Percentiles rank a stretch among this genome's conserved stretches.
These are phyloP conservation scores for Globisporangium paroecandrum DNA, from an alignment of 352 stramenopile species.

Conservation along the genomic window DNA sequence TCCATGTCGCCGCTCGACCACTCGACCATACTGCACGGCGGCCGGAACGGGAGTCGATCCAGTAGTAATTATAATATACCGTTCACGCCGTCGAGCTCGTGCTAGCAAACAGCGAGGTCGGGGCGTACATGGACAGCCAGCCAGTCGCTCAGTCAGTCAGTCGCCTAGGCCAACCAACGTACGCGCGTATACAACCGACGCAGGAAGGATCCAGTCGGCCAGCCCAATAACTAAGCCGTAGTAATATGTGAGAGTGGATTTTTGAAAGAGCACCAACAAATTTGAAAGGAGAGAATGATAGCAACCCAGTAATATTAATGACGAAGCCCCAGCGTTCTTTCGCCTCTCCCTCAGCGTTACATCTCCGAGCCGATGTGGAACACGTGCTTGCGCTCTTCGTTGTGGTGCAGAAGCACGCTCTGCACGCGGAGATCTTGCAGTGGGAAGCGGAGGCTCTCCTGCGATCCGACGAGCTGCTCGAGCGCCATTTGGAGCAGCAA, in stretches of 20 bases:
- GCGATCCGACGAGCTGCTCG: neutral
- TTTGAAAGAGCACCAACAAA: conserved; percentile 2
- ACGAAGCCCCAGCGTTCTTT: neutral
- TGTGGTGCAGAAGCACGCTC: conserved; percentile 5
- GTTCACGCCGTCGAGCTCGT: conserved; percentile 16
- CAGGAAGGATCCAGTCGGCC: neutral
- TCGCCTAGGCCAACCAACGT: neutral
- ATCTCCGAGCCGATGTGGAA: conserved; percentile 10
- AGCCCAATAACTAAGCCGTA: neutral
- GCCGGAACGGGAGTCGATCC: neutral
- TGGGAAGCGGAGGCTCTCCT: neutral
- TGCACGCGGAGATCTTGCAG: conserved; percentile 6
- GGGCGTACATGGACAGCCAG: neutral
- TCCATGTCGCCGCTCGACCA: conserved; percentile 13
- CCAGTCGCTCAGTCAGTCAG: neutral
- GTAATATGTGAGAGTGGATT: conserved; percentile 12
- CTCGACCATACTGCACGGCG: neutral
- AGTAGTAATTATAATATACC: conserved; percentile 8
- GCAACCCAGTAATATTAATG: conserved; percentile 11
- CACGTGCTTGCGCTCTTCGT: neutral
- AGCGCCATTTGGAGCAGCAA: conserved; percentile 8
- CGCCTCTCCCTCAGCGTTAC: neutral
- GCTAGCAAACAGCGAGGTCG: neutral
- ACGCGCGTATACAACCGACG: conserved; percentile 4
- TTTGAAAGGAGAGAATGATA: neutral